Conservation (phyloP, 75 land plant genomes). For the Larix kaempferi region DNA sequence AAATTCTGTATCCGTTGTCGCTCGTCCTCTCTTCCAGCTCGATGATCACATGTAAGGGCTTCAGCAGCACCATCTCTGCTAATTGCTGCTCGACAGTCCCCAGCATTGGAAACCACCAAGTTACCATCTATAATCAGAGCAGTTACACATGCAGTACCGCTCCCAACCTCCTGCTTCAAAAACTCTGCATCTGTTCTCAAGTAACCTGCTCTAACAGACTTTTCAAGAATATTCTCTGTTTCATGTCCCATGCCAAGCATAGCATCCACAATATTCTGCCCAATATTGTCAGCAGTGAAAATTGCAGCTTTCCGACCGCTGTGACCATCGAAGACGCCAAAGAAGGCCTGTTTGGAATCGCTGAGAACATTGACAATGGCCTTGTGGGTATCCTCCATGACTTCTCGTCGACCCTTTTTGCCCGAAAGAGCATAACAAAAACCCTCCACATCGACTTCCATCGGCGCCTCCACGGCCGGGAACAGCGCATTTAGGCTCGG, state of each 20-base stretch:
- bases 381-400: conserved; percentile 50
- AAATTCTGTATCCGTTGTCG: conserved; percentile 41
- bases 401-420: conserved; percentile 60
- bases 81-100: conserved; percentile 73
- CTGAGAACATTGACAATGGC: conserved; percentile 47
- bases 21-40: conserved; percentile 66
- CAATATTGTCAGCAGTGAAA: conserved; percentile 64
- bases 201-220: conserved; percentile 59
- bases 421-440: conserved; percentile 41
- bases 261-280: conserved; percentile 37
- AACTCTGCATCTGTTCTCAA: conserved; percentile 64
- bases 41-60: conserved; percentile 68
- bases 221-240: conserved; percentile 12
- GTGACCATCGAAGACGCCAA: conserved; percentile 91
- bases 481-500: neutral
- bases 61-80: conserved; percentile 60
- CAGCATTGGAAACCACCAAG: conserved; percentile 68
- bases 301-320: conserved; percentile 72
- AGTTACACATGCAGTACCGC: conserved; percentile 75
- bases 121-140: conserved; percentile 50
- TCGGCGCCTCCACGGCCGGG: neutral
- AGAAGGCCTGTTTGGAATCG: conserved; percentile 53
- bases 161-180: conserved; percentile 23
- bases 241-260: conserved; percentile 16
- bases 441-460: conserved; percentile 26